phyloP scores from a whole-genome alignment of 2,329 filamentous ascomycete genomes.

The Cytospora leucostoma region DNA sequence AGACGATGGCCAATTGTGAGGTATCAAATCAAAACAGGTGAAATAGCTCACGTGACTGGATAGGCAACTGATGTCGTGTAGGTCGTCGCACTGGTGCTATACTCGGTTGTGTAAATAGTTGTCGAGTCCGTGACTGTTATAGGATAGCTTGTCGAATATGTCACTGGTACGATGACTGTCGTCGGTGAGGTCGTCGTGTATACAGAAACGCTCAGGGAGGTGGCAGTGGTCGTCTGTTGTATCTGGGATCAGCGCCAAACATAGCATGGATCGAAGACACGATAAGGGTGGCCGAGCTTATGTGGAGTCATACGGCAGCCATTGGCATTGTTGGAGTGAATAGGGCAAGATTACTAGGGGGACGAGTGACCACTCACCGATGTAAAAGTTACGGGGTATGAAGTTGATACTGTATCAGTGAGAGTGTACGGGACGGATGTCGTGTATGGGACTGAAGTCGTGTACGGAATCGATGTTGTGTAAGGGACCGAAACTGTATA shows the following conservation, averaged over 20 bases:
- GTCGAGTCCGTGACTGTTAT: slow-evolving; percentile 14
- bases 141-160: slow-evolving; percentile 3
- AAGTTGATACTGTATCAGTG: slow-evolving; percentile 10
- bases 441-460: slow-evolving; percentile 5
- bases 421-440: slow-evolving; percentile 9
- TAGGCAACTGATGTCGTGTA: slow-evolving; percentile 9
- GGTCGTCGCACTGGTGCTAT: slow-evolving; percentile 3
- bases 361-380: neutral
- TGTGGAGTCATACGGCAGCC: neutral
- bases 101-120: slow-evolving; percentile 7
- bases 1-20: neutral
- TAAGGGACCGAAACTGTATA: slow-evolving; percentile 1
- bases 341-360: neutral
- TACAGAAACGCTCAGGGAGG: slow-evolving; percentile 30
- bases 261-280: neutral
- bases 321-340: neutral
- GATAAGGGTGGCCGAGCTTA: neutral
- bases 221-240: neutral
- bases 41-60: slow-evolving; percentile 1
- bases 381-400: slow-evolving; percentile 2
- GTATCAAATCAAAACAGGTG: neutral
- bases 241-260: neutral
- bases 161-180: neutral
- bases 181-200: slow-evolving; percentile 28
- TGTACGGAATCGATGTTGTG: slow-evolving; percentile 2